Evolutionary conservation across 139 green algal species (phyloP).

Genomic region (Micromonas pusilla): DNA sequence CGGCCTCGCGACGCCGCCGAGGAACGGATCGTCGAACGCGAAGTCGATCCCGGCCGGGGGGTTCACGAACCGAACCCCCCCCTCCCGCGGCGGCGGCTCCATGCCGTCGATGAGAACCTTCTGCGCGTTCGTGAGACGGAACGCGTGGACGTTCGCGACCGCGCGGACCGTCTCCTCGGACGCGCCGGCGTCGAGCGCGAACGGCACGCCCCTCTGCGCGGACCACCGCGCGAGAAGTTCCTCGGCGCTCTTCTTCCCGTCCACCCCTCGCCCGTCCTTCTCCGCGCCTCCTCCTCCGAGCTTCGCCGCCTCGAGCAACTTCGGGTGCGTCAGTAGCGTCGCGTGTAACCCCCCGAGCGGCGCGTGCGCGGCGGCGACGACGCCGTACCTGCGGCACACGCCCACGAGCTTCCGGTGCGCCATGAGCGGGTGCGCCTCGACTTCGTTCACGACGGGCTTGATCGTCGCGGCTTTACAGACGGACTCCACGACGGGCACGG

Average conservation of each 20-base stretch:
- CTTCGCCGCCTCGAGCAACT: background rate
- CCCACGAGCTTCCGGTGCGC: conserved; percentile 28
- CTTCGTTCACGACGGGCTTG: conserved; percentile 27
- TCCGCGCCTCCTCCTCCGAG: too few species aligned
- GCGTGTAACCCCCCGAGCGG: background rate
- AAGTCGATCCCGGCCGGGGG: background rate
- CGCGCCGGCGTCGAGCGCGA: conserved; percentile 2
- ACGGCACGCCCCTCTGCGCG: conserved; percentile 12
- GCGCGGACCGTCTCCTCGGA: background rate
- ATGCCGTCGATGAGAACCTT: conserved; percentile 12
- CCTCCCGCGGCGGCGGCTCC: background rate
- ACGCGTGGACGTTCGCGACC: background rate
- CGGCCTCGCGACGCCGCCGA: conserved; percentile 5
- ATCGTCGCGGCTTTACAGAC: background rate
- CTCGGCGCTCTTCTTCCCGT: background rate
- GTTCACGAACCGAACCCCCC: background rate
- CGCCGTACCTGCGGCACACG: conserved; percentile 20
- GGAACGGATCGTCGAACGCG: conserved; percentile 23
- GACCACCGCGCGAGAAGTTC: conserved; percentile 7
- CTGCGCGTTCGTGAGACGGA: conserved; percentile 10
- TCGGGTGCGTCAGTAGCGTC: background rate
- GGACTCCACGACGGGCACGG: conserved; percentile 12
- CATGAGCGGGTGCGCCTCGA: conserved; percentile 26
- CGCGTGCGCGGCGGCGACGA: background rate
- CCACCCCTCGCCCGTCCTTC: background rate